Percentiles rank a stretch among this genome's conserved stretches.
Evolutionary conservation across 2,329 filamentous ascomycete species (phyloP).

Genomic region (Colletotrichum tofieldiae): DNA sequence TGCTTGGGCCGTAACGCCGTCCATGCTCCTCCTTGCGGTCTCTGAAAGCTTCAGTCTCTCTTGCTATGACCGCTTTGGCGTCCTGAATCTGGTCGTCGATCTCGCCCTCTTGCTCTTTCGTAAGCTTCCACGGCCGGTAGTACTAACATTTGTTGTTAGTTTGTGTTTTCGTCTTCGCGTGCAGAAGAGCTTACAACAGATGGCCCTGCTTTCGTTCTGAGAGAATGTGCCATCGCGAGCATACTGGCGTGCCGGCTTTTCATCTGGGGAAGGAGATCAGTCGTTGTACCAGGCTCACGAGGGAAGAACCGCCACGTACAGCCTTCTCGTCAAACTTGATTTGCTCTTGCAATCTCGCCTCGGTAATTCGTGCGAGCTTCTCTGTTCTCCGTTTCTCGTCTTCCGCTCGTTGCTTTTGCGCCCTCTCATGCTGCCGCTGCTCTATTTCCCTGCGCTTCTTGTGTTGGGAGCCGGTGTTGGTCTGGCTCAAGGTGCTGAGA

Average conservation of each 20-base stretch:
- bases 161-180: neutral
- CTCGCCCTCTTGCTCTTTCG: slow-evolving; percentile 76
- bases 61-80: slow-evolving; percentile 74
- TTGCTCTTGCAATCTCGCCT: slow-evolving; percentile 78
- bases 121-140: slow-evolving; percentile 87
- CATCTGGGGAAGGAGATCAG: slow-evolving; percentile 71
- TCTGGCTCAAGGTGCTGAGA: slow-evolving; percentile 84
- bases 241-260: slow-evolving; percentile 80
- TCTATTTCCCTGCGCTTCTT: slow-evolving; percentile 86
- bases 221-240: slow-evolving; percentile 79
- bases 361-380: slow-evolving; percentile 74
- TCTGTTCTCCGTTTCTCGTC: slow-evolving; percentile 78
- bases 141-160: slow-evolving; percentile 68
- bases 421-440: slow-evolving; percentile 83
- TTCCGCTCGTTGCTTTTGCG: slow-evolving; percentile 80
- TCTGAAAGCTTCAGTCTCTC: slow-evolving; percentile 77
- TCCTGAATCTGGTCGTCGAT: slow-evolving; percentile 81
- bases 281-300: slow-evolving; percentile 33
- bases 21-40: slow-evolving; percentile 59
- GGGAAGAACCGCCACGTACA: slow-evolving; percentile 66
- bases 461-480: slow-evolving; percentile 73
- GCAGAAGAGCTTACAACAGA: slow-evolving; percentile 73
- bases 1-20: slow-evolving; percentile 47
- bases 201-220: slow-evolving; percentile 81
- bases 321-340: slow-evolving; percentile 81